These are phyloP conservation scores for Candida neerlandica DNA, from an alignment of 1,139 yeast genomes.

Conservation along the genomic window DNA sequence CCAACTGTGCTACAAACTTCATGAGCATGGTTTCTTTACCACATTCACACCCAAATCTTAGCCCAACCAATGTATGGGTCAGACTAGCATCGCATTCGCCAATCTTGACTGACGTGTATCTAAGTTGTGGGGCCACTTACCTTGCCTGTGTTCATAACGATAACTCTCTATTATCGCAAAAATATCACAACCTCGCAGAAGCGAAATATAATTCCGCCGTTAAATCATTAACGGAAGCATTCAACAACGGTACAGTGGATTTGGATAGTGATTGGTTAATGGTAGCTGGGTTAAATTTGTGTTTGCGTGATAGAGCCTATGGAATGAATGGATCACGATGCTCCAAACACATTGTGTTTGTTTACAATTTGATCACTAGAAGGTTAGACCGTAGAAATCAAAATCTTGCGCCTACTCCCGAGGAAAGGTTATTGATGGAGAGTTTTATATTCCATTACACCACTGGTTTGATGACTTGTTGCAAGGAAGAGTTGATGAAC, in stretches of 20 bases:
- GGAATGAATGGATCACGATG: slow-evolving; percentile 14
- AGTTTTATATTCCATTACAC: slow-evolving; percentile 14
- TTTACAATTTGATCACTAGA: slow-evolving; percentile 11
- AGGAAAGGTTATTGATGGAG: slow-evolving; percentile 12
- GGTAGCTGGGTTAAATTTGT: slow-evolving; percentile 13
- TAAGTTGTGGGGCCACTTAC: slow-evolving; percentile 15
- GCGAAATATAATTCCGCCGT: slow-evolving; percentile 12
- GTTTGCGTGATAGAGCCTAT: slow-evolving; percentile 13
- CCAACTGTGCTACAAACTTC: slow-evolving; percentile 10
- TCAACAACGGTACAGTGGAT: slow-evolving; percentile 9
- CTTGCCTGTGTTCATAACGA: slow-evolving; percentile 10
- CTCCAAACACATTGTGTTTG: slow-evolving; percentile 13
- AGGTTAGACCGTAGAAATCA: neutral
- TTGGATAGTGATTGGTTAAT: slow-evolving; percentile 14
- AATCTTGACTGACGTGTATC: slow-evolving; percentile 12
- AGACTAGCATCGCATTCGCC: slow-evolving; percentile 9
- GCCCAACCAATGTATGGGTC: slow-evolving; percentile 11
- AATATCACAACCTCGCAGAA: slow-evolving; percentile 10
- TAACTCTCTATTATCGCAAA: slow-evolving; percentile 3
- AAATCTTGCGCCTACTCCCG: slow-evolving; percentile 8
- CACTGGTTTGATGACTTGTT: slow-evolving; percentile 10
- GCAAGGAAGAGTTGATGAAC: slow-evolving; percentile 7
- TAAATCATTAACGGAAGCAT: slow-evolving; percentile 7
- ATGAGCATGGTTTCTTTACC: slow-evolving; percentile 13
- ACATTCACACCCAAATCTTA: slow-evolving; percentile 11